Evolutionary conservation across 1,139 yeast genomes (phyloP).

Genomic region (Sugiyamaella paludigena): DNA sequence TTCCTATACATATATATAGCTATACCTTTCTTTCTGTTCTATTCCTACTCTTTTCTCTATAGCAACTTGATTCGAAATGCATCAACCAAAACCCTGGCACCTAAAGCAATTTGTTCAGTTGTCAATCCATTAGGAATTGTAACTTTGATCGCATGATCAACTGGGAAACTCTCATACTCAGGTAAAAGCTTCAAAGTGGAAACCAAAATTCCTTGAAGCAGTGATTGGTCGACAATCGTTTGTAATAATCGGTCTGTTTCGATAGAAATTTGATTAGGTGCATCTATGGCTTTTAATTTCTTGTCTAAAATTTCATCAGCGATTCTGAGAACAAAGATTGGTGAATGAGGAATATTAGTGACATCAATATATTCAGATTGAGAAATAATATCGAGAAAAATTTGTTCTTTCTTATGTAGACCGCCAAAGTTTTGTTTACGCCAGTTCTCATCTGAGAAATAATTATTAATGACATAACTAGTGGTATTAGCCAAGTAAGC

Average conservation of each 20-base stretch:
- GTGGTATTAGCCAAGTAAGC: slow-evolving; percentile 83
- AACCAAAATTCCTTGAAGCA: slow-evolving; percentile 55
- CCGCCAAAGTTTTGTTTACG: slow-evolving; percentile 36
- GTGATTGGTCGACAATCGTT: slow-evolving; percentile 54
- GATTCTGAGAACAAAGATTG: slow-evolving; percentile 47
- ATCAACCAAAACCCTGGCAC: slow-evolving; percentile 28
- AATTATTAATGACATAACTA: slow-evolving; percentile 52
- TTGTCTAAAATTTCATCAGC: slow-evolving; percentile 21
- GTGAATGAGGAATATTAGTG: slow-evolving; percentile 59
- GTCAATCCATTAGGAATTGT: slow-evolving; percentile 56
- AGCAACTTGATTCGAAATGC: slow-evolving; percentile 15
- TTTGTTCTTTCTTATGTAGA: slow-evolving; percentile 40
- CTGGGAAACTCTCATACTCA: slow-evolving; percentile 74
- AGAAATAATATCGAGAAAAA: slow-evolving; percentile 41
- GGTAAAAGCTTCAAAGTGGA: slow-evolving; percentile 67
- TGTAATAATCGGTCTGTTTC: slow-evolving; percentile 63
- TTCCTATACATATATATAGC: too few species aligned
- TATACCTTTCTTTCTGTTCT: too few species aligned
- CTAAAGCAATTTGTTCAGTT: slow-evolving; percentile 49
- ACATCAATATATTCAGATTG: slow-evolving; percentile 42
- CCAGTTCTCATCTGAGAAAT: slow-evolving; percentile 22
- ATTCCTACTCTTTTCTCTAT: not conserved
- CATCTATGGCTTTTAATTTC: slow-evolving; percentile 17
- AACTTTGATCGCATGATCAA: slow-evolving; percentile 64
- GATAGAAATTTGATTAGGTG: slow-evolving; percentile 16